Base-by-base conservation (phyloP, 768 basidiomycete genomes). In the Panaeolus papilionaceus region DNA sequence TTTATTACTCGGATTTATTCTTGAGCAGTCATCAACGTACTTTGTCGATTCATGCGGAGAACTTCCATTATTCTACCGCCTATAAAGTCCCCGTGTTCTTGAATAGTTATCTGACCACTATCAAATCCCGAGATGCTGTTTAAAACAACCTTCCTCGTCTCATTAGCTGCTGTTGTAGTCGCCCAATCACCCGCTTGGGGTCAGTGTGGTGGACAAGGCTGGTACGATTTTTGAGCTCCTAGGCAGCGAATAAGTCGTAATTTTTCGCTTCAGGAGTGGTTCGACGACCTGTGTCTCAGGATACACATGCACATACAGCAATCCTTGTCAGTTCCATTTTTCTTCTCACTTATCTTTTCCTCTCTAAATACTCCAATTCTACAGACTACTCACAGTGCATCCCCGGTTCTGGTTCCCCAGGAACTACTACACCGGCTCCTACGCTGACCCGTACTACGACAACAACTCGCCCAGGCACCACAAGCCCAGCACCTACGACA, bases 381-480 rank as follows among this genome's bases (percentile, higher is more conserved):
- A 37, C 71, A 87, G 85, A 84, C 70, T 86, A 87, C 71, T 87
- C 85, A 2, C 86, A 87, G 74, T 87, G 87, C 70, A 71, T 85
- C 26, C 85, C 86, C 10, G 82, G 79, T 28, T 69, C 75, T 16
- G 75, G 74, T 23, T 64, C 78, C 4, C 62, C 64, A 26, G 64
- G 44, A 16, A 68, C 72, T 4, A 68, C 68, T 38, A 63, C 77
- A 16, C 61, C 73, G 16, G 69, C 69, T 14, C 39, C 39, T 37
- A 26, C 76, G 7, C 72, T 79, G 20, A 71, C 80, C 16, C 74
- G 4, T 2, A 40, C 79, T 6, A 69, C 76, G 3, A 69, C 73
- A 8, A 75, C 76, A 23, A 71, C 77, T 39, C 76, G 77, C 26
- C 61, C 70, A 11, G 66, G 68, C 33, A 66, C 77, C n/a, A 64